Conservation (phyloP, 441 rosid species). For the Populus hybrid region DNA sequence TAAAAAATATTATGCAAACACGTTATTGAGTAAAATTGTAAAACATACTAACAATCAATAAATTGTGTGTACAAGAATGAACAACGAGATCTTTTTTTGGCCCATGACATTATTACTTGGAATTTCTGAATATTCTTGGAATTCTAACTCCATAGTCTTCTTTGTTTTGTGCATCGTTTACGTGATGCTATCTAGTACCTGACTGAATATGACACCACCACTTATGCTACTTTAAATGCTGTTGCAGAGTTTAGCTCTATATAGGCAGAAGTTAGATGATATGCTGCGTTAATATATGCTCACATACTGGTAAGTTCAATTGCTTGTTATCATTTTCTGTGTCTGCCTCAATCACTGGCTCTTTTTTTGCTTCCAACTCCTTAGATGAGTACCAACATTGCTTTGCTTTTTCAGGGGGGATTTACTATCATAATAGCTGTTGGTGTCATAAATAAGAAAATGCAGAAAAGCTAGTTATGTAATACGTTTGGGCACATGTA, state of each 20-base stretch:
- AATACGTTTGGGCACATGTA: not conserved
- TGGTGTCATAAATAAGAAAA: slow-evolving; percentile 6
- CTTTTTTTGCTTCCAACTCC: not conserved
- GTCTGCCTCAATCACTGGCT: slow-evolving; percentile 1
- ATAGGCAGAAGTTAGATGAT: slow-evolving; percentile 82
- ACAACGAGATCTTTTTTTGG: too few species aligned
- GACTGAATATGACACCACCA: not conserved
- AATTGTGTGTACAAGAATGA: not conserved
- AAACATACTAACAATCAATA: not conserved
- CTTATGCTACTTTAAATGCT: not conserved
- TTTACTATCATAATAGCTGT: slow-evolving; percentile 6
- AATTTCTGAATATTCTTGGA: not conserved
- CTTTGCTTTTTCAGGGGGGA: slow-evolving; percentile 10
- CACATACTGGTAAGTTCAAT: slow-evolving; percentile 22
- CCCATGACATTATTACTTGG: not conserved
- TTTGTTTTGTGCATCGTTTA: not conserved
- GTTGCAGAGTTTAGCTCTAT: slow-evolving; percentile 64
- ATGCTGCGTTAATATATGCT: slow-evolving; percentile 35
- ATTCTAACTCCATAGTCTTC: not conserved
- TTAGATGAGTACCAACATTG: not conserved
- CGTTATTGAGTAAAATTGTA: not conserved
- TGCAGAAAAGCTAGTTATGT: slow-evolving; percentile 6
- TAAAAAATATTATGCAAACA: not conserved
- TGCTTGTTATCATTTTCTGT: not conserved
- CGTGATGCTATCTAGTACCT: not conserved